phyloP scores from a whole-genome alignment of 257 asterid species.

The Eustoma russellianum region DNA sequence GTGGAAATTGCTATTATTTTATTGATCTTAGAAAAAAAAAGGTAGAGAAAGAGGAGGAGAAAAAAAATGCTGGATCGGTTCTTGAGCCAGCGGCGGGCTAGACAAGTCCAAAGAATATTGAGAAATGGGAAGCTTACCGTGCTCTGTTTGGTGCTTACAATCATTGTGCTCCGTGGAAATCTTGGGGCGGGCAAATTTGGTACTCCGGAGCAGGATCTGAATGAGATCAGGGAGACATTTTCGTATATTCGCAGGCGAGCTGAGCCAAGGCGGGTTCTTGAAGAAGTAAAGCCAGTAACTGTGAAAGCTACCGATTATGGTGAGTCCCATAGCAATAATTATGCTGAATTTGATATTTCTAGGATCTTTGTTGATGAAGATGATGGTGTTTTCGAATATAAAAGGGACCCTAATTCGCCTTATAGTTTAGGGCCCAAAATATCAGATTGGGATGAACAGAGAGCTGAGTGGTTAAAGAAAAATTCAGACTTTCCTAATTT shows the following conservation, averaged over 20 bases:
- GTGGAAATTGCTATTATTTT: too few relatives aligned
- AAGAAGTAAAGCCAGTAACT: conserved; percentile 22
- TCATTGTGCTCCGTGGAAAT: conserved; percentile 58
- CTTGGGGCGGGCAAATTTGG: conserved; percentile 92
- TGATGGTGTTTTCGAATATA: conserved; percentile 43
- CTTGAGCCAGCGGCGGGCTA: conserved; percentile 43
- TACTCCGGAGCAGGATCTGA: conserved; percentile 77
- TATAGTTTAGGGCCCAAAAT: conserved; percentile 68
- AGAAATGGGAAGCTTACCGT: conserved; percentile 65
- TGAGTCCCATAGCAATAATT: conserved; percentile 16
- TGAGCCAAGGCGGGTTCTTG: conserved; percentile 75
- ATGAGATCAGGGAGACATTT: conserved; percentile 70
- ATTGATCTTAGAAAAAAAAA: background rate
- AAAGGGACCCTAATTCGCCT: conserved; percentile 42
- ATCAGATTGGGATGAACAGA: conserved; percentile 66
- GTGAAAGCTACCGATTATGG: background rate
- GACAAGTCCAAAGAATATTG: conserved; percentile 49
- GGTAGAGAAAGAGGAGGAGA: conserved; percentile 2
- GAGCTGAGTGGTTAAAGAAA: conserved; percentile 58
- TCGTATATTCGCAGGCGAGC: conserved; percentile 53
- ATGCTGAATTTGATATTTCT: conserved; percentile 45
- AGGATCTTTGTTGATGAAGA: conserved; percentile 58
- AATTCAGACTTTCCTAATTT: conserved; percentile 45
- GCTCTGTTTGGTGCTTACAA: conserved; percentile 61
- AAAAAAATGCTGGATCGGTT: conserved; percentile 50